Evolutionary conservation across 768 basidiomycete species (phyloP).

Genomic region (Gymnopilus dilepis): DNA sequence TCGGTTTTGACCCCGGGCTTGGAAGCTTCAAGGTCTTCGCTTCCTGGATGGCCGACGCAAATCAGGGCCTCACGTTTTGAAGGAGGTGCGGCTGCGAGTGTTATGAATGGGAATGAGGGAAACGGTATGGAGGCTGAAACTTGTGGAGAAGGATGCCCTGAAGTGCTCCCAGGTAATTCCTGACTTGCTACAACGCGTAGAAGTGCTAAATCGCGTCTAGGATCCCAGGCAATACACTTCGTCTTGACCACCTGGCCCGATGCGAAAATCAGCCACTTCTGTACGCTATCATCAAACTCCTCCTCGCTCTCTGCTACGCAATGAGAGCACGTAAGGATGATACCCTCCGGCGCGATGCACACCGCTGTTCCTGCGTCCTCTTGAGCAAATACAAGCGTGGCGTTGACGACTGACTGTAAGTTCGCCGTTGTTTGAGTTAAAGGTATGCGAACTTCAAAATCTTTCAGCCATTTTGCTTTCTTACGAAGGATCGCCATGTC

Average conservation of each 20-base stretch:
- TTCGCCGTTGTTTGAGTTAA: background rate
- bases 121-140: background rate
- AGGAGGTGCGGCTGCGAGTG: background rate
- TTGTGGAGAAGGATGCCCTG: background rate
- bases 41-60: conserved; percentile 8
- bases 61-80: background rate
- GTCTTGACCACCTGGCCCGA: conserved; percentile 9
- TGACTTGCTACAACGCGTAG: conserved; percentile 6
- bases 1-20: conserved; percentile 8
- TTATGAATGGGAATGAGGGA: background rate
- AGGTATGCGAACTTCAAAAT: background rate
- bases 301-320: background rate
- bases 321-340: conserved; percentile 3
- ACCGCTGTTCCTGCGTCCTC: background rate
- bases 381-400: background rate
- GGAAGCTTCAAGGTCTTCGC: conserved; percentile 7
- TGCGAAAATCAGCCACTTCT: conserved; percentile 6
- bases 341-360: background rate
- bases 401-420: background rate
- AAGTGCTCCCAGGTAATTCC: background rate
- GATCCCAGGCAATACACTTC: conserved; percentile 9
- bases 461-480: background rate
- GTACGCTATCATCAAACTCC: background rate
- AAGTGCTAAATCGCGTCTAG: conserved; percentile 8
- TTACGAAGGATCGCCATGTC: background rate